phyloP scores from a whole-genome alignment of 2,329 filamentous ascomycete species.

The Aspergillus chevalieri region DNA sequence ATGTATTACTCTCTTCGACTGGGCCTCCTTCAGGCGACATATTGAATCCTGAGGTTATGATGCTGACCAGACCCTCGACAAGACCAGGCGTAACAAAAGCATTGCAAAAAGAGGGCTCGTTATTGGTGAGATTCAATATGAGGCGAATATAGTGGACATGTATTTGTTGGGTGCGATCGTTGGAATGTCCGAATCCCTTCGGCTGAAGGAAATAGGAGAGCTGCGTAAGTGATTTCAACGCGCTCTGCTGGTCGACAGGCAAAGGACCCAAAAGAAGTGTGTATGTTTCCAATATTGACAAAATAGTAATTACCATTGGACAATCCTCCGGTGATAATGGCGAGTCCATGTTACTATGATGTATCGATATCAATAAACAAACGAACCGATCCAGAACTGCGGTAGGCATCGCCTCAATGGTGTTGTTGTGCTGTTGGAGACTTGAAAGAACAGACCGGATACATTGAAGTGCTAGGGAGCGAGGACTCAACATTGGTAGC shows the following conservation, averaged over 20 bases:
- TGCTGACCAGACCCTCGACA: slow-evolving; percentile 30
- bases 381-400: slow-evolving; percentile 25
- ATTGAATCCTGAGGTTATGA: slow-evolving; percentile 29
- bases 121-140: slow-evolving; percentile 80
- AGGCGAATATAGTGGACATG: slow-evolving; percentile 55
- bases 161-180: slow-evolving; percentile 19
- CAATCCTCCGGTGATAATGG: slow-evolving; percentile 11
- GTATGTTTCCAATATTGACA: slow-evolving; percentile 36
- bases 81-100: slow-evolving; percentile 52
- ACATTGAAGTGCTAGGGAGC: slow-evolving; percentile 28
- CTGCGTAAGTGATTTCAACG: slow-evolving; percentile 24
- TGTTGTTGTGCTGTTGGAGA: slow-evolving; percentile 26
- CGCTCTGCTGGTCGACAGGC: slow-evolving; percentile 19
- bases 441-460: slow-evolving; percentile 26
- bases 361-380: slow-evolving; percentile 18
- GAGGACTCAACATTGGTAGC: slow-evolving; percentile 22
- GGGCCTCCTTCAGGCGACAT: slow-evolving; percentile 23
- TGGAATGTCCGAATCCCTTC: slow-evolving; percentile 6
- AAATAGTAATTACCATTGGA: slow-evolving; percentile 19
- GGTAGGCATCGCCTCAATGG: slow-evolving; percentile 19
- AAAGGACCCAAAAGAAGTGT: slow-evolving; percentile 24
- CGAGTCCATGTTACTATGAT: neutral
- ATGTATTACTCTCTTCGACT: slow-evolving; percentile 46
- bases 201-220: slow-evolving; percentile 36
- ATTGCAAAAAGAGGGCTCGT: slow-evolving; percentile 62